A percentile compares a stretch with the other conserved stretches of the same genome.
Conservation (phyloP, 2,329 filamentous ascomycete genomes). For the Fusarium fracticaudum region DNA sequence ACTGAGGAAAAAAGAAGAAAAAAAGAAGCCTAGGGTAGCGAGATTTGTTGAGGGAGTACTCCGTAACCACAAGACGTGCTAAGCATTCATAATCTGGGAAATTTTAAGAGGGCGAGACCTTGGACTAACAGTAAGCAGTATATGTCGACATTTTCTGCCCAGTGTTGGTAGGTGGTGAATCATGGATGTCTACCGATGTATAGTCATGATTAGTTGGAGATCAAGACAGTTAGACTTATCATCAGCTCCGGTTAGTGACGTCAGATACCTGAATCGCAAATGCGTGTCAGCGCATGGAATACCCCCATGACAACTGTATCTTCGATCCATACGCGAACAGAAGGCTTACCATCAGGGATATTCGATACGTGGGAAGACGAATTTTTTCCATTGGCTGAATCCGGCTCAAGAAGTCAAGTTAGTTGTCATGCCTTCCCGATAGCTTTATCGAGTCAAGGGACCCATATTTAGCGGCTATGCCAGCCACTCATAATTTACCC, state of each 20-base stretch:
- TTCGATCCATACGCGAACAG: background rate
- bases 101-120: background rate
- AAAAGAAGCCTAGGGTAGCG: background rate
- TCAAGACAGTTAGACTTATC: background rate
- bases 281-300: background rate
- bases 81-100: background rate
- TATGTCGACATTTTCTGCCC: background rate
- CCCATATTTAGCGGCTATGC: conserved; percentile 30
- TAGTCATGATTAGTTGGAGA: background rate
- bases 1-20: background rate
- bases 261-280: conserved; percentile 13
- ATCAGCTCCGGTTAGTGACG: conserved; percentile 5
- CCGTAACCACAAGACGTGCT: background rate
- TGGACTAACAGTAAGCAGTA: background rate
- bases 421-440: conserved; percentile 15
- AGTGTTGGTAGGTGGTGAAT: conserved; percentile 2
- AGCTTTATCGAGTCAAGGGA: conserved; percentile 20
- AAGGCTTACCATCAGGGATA: background rate
- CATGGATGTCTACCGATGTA: background rate
- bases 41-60: background rate
- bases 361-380: background rate
- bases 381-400: conserved; percentile 13
- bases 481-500: conserved; percentile 11
- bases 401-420: conserved; percentile 10
- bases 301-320: background rate